Evolutionary conservation across 2,329 filamentous ascomycete genomes (phyloP).

Genomic region (Beauveria sp.): DNA sequence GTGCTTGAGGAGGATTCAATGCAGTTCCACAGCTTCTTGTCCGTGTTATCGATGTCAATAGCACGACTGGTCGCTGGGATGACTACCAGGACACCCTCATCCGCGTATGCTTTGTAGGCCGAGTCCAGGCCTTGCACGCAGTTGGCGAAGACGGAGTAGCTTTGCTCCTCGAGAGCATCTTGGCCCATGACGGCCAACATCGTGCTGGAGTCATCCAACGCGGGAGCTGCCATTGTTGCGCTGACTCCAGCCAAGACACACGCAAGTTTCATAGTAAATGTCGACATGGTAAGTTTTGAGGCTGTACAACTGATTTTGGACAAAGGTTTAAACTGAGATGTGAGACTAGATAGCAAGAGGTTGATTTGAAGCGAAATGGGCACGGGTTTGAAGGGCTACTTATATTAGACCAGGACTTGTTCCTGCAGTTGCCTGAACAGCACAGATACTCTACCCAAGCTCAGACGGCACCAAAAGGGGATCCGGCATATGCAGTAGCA

Average conservation of each 20-base stretch:
- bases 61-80: background rate
- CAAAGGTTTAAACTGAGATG: too few relatives aligned
- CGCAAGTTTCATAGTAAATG: background rate
- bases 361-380: background rate
- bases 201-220: background rate
- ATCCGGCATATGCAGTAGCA: background rate
- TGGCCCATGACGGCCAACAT: background rate
- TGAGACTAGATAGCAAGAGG: background rate
- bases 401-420: background rate
- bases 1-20: background rate
- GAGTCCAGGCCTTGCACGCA: background rate
- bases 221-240: background rate
- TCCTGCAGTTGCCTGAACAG: background rate
- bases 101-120: background rate
- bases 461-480: background rate
- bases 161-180: background rate
- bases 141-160: background rate
- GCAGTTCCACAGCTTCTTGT: constrained; percentile 1
- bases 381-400: background rate
- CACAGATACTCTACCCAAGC: background rate
- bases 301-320: background rate
- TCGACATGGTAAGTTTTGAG: background rate
- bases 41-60: background rate
- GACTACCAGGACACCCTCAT: background rate
- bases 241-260: background rate